phyloP scores from a whole-genome alignment of 2,329 filamentous ascomycete species.

The Hypomyces perniciosus region DNA sequence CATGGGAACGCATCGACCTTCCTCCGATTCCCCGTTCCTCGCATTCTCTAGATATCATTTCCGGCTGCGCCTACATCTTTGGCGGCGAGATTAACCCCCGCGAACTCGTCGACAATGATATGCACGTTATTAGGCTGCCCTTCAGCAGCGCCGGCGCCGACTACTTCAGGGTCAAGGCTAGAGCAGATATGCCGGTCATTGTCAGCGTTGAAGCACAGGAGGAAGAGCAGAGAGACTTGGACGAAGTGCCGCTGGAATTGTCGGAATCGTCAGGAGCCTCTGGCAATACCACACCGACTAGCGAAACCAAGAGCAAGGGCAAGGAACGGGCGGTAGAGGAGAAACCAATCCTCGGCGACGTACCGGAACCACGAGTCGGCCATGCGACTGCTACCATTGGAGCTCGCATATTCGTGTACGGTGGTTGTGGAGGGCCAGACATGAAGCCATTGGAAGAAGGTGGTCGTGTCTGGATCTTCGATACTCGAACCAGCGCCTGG shows the following conservation, averaged over 20 bases:
- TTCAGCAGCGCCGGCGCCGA: slow-evolving; percentile 53
- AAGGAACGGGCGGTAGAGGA: slow-evolving; percentile 29
- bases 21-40: slow-evolving; percentile 64
- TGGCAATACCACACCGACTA: not conserved
- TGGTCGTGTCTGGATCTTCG: slow-evolving; percentile 71
- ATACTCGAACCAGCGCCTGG: slow-evolving; percentile 61
- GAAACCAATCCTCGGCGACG: slow-evolving; percentile 30
- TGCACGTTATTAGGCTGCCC: slow-evolving; percentile 60
- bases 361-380: slow-evolving; percentile 66
- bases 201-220: slow-evolving; percentile 8
- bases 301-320: slow-evolving; percentile 17
- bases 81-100: slow-evolving; percentile 66
- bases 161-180: slow-evolving; percentile 51
- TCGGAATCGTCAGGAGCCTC: slow-evolving; percentile 14
- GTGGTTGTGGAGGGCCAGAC: slow-evolving; percentile 64
- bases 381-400: slow-evolving; percentile 64
- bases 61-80: slow-evolving; percentile 59
- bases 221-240: slow-evolving; percentile 31
- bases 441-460: slow-evolving; percentile 68
- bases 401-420: slow-evolving; percentile 72
- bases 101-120: slow-evolving; percentile 64
- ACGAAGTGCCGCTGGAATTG: slow-evolving; percentile 36
- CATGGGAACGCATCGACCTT: slow-evolving; percentile 54
- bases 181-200: slow-evolving; percentile 35
- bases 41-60: slow-evolving; percentile 59